Evolutionary conservation across 2,329 filamentous ascomycete genomes (phyloP), one percentile per base, ranked within the genome.

Genomic region (Penicillium nordicum): DNA sequence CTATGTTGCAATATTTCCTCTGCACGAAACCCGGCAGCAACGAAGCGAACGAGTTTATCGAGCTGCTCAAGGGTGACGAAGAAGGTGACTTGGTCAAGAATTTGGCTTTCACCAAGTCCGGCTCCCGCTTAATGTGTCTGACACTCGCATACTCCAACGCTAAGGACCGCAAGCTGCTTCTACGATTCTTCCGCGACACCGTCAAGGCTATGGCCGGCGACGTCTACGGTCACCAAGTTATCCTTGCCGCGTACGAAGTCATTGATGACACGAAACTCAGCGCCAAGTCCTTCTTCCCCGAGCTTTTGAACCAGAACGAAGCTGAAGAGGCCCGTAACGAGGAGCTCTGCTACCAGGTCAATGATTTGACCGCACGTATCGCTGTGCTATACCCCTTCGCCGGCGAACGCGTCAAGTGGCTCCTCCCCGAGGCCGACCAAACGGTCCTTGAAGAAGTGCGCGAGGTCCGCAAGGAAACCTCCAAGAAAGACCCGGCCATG

Each of bases 1-100:
- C 94, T 48, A 96, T 99, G 92, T 80, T 97, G 57, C 93, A 99
- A 72, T 99, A 97, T 76, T 97, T 93, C 76, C 78, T 91, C 51
- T 93, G 89, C 67, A 85, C 87, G 45, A 87, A 88, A 62, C 79
- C 84, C 5, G 92, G 88, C 4, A 90, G 87, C 43, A 86, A 90
- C 56, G 93, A 97, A 72, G 87, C 90, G 41, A 89, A 81, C 32
- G 92, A 96, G 66, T 97, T 96, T 69, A 78, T 95, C 56, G 92
- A 97, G 74, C 82, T 95, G 64, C 80, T 99, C 69, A 96, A 95
- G 78, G 90, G 90, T 40, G 93, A 99, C 63, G 90, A 96, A 69
- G 88, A 89, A 56, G 92, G 91, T 46, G 92, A 97, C 72, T 76
- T 97, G 60, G 82, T 94, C 62, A 96, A 96, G 80, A 97, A 97